Conservation (phyloP, 2,329 filamentous ascomycete species). For the Chrysoporthe puriensis region DNA sequence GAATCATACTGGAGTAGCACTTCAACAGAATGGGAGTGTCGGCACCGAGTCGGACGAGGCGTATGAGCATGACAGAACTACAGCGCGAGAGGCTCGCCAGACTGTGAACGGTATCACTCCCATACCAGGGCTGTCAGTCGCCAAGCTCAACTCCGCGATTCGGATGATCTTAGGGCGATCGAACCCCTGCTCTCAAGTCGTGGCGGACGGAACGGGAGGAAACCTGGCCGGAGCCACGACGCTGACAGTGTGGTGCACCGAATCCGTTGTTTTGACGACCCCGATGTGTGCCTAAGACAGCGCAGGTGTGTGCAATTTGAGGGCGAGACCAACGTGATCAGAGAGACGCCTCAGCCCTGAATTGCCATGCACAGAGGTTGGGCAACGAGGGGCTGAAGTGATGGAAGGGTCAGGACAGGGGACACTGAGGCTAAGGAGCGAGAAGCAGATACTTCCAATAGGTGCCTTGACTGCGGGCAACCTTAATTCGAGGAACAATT, state of each 20-base stretch:
- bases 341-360: background rate
- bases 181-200: background rate
- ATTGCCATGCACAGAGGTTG: background rate
- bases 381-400: background rate
- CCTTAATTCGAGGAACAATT: too few species aligned
- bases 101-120: background rate
- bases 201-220: background rate
- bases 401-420: background rate
- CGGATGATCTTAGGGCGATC: background rate
- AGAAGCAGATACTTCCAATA: background rate
- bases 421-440: background rate
- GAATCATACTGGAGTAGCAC: background rate
- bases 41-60: background rate
- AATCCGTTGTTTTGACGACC: background rate
- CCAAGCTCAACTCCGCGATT: background rate
- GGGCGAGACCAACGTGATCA: background rate
- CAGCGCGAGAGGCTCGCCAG: background rate
- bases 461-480: background rate
- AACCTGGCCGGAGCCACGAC: background rate
- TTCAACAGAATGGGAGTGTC: background rate
- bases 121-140: background rate
- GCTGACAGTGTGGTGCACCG: background rate
- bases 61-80: background rate
- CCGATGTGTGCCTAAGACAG: background rate
- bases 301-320: background rate